Percentiles rank a stretch among this genome's conserved stretches.
Conservation (phyloP, 208 protist genomes). For the Acanthamoeba divionensis region DNA sequence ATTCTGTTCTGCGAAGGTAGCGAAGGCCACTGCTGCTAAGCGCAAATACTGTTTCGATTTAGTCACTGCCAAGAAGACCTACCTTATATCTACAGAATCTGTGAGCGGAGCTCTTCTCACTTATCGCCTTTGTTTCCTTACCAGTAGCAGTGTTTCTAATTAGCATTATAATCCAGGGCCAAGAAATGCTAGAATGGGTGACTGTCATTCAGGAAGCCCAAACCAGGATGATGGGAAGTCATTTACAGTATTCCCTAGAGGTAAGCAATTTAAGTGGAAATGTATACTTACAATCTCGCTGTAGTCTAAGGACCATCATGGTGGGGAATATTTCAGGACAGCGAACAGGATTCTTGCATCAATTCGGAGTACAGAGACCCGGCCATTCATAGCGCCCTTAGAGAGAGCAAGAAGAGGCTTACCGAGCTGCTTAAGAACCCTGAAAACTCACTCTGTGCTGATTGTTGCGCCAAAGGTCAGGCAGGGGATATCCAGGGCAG, state of each 20-base stretch:
- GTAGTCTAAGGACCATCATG: not conserved
- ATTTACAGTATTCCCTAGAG: not conserved
- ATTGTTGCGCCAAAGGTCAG: constrained; percentile 56
- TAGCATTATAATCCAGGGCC: too few relatives aligned
- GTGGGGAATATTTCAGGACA: not conserved
- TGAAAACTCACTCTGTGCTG: constrained; percentile 63
- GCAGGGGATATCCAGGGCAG: not conserved
- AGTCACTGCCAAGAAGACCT: not conserved
- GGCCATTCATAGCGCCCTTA: not conserved
- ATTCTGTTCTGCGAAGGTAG: constrained; percentile 29
- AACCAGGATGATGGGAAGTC: not conserved
- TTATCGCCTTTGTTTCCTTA: too few relatives aligned
- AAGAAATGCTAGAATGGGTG: constrained; percentile 29
- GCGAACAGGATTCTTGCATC: not conserved
- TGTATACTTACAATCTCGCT: not conserved
- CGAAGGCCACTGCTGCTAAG: constrained; percentile 10
- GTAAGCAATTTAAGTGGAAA: not conserved
- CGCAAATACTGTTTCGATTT: constrained; percentile 43
- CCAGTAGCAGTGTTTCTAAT: too few relatives aligned
- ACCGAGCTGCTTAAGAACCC: not conserved
- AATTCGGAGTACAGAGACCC: not conserved
- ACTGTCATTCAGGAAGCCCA: constrained; percentile 48
- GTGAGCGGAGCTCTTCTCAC: too few relatives aligned
- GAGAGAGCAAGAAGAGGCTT: constrained; percentile 9
- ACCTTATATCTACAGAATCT: not conserved